Evolutionary conservation across 495 filamentous ascomycete species (phyloP), one percentile per base, ranked within the genome.

Genomic region (Penicillium robsamsonii): DNA sequence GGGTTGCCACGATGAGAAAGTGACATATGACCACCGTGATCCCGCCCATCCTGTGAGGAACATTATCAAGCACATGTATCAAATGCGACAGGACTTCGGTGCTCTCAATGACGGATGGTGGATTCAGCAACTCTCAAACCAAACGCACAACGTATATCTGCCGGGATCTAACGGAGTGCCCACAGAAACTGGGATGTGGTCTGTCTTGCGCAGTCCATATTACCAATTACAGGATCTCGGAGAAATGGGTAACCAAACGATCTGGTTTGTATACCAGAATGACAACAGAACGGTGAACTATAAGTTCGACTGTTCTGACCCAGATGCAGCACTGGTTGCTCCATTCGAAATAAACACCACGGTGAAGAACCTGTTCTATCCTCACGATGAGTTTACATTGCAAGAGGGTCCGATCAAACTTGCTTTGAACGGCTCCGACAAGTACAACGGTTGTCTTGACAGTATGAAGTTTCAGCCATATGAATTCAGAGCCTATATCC

Each of bases 181-280:
- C 0, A 88, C 87, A 6, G 84, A 87, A 59, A 81, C 79, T 9
- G 87, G 87, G 11, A 76, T 90, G 62, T 90, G 85, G 85, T 87
- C 84, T 53, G 77, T 86, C 31, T 55, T 80, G 33, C 78, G 87
- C 17, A 79, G 76, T 15, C 66, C 71, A 20, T 80, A 78, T 46
- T 68, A 71, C 1, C 70, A 60, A 18, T 60, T 81, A 11, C 86
- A 90, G 62, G 73, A 84, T 51, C 69, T 84, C 12, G 69, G 71
- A 11, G 61, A 70, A 22, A 62, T 56, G 7, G 75, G 77, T 6
- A 84, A 86, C 30, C 76, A 82, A 50, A 73, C 78, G 0, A 75
- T 89, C 5, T 90, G 87, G 87, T 66, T 89, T 12, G 71, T 90
- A 1, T 89, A 87, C 61, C 78, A 82, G 31, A 90, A 90, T 61